Evolutionary conservation across 805 yeast species (phyloP).

Genomic region (Sporopachydermia quercuum): DNA sequence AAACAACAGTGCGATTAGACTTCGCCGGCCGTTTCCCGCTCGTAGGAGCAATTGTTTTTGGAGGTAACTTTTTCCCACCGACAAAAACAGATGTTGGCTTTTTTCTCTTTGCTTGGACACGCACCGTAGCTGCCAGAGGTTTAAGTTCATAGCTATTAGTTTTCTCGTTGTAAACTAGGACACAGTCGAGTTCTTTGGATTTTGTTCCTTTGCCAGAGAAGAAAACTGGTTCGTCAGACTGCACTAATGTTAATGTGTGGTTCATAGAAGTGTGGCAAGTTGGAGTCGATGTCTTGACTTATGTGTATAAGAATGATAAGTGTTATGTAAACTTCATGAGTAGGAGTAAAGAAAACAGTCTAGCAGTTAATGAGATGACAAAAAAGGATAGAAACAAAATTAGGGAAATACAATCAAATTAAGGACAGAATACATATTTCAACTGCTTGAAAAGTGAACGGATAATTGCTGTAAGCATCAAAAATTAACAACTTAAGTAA

Average conservation of each 20-base stretch:
- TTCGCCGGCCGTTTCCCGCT: background rate
- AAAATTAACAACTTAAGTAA: too few relatives aligned
- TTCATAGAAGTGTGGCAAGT: too few relatives aligned
- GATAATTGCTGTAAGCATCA: too few relatives aligned
- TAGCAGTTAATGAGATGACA: background rate
- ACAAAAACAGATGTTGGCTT: background rate
- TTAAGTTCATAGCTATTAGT: background rate
- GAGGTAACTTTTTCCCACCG: background rate
- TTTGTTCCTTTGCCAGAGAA: slow-evolving; percentile 9
- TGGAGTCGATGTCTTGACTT: too few relatives aligned
- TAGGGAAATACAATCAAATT: slow-evolving; percentile 1
- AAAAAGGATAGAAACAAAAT: slow-evolving; percentile 3
- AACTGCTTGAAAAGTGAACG: too few relatives aligned
- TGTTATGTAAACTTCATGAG: too few relatives aligned
- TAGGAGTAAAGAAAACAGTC: too few relatives aligned
- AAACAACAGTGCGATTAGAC: background rate
- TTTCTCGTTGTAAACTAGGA: slow-evolving; percentile 11
- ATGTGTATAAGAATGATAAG: too few relatives aligned
- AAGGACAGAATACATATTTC: slow-evolving; percentile 2
- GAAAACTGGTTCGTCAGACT: slow-evolving; percentile 5
- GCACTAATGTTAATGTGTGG: background rate
- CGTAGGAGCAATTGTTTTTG: background rate
- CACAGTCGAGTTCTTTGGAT: slow-evolving; percentile 11
- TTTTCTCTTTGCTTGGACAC: slow-evolving; percentile 3
- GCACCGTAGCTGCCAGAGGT: background rate